Percentiles rank a stretch among this genome's conserved stretches.
phyloP scores from a whole-genome alignment of 768 basidiomycete genomes.

The Grammothele lineata region DNA sequence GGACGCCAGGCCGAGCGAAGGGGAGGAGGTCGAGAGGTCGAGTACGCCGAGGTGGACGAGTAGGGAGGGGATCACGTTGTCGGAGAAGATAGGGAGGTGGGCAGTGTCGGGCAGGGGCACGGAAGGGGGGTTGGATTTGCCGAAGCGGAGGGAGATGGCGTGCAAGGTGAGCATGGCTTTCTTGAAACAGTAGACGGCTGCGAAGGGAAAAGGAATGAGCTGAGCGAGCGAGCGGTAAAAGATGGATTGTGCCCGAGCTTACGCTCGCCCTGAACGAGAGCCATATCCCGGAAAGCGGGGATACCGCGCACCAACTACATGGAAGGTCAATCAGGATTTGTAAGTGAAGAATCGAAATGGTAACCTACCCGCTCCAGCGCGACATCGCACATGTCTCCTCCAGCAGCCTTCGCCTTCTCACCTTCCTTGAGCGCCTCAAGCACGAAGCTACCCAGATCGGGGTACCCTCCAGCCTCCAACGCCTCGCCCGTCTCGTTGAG shows the following conservation, averaged over 20 bases:
- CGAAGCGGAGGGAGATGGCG: slow-evolving; percentile 64
- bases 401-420: slow-evolving; percentile 16
- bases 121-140: slow-evolving; percentile 43
- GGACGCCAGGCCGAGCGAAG: slow-evolving; percentile 36
- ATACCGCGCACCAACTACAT: slow-evolving; percentile 69
- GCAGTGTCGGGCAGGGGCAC: slow-evolving; percentile 49
- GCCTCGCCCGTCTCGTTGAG: slow-evolving; percentile 72
- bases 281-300: slow-evolving; percentile 82
- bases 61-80: slow-evolving; percentile 83
- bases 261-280: slow-evolving; percentile 61
- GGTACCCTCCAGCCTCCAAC: slow-evolving; percentile 55
- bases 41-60: slow-evolving; percentile 74
- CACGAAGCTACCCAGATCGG: slow-evolving; percentile 72
- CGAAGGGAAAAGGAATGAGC: not conserved
- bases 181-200: slow-evolving; percentile 87
- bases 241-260: no score
- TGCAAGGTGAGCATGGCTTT: slow-evolving; percentile 84
- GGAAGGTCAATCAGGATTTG: not conserved
- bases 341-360: not conserved
- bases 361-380: slow-evolving; percentile 23
- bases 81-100: slow-evolving; percentile 64
- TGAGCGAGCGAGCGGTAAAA: slow-evolving; percentile 10
- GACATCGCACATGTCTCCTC: slow-evolving; percentile 19
- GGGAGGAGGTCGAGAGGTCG: slow-evolving; percentile 46
- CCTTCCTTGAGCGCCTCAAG: slow-evolving; percentile 59